Evolutionary conservation across 768 basidiomycete genomes (phyloP).

Genomic region (Suillus placidus): DNA sequence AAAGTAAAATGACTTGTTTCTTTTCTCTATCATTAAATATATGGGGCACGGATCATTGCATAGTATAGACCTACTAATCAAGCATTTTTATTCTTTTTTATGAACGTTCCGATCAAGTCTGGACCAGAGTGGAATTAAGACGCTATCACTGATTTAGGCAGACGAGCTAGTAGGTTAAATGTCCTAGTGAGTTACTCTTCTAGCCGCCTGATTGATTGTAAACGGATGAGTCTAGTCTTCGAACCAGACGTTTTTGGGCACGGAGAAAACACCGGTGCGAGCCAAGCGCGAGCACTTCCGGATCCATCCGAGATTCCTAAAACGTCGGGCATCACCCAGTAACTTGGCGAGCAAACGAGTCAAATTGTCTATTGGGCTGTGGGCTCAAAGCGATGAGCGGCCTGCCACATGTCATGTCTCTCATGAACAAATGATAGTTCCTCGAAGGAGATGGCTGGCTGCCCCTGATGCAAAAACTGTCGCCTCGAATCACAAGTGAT

Average conservation of each 20-base stretch:
- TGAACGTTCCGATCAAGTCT: constrained; percentile 19
- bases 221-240: neutral
- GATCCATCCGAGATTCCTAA: neutral
- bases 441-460: neutral
- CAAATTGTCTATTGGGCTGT: neutral
- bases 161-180: constrained; percentile 1
- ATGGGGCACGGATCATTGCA: constrained; percentile 26
- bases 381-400: neutral
- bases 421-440: neutral
- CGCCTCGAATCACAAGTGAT: neutral
- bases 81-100: constrained; percentile 23
- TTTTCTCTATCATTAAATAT: constrained; percentile 22
- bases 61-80: constrained; percentile 24
- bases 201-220: neutral
- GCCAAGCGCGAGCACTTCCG: neutral
- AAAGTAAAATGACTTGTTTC: constrained; percentile 51
- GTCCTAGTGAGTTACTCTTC: constrained; percentile 7
- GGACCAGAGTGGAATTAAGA: constrained; percentile 3
- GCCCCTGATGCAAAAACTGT: neutral
- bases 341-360: neutral
- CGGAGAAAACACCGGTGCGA: constrained; percentile 1
- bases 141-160: constrained; percentile 2
- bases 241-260: neutral
- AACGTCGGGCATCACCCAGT: neutral
- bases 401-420: neutral